Percentiles rank a stretch among this genome's conserved stretches.
Conservation (phyloP, 192 early-diverging fungal genomes). For the Podila verticillata region DNA sequence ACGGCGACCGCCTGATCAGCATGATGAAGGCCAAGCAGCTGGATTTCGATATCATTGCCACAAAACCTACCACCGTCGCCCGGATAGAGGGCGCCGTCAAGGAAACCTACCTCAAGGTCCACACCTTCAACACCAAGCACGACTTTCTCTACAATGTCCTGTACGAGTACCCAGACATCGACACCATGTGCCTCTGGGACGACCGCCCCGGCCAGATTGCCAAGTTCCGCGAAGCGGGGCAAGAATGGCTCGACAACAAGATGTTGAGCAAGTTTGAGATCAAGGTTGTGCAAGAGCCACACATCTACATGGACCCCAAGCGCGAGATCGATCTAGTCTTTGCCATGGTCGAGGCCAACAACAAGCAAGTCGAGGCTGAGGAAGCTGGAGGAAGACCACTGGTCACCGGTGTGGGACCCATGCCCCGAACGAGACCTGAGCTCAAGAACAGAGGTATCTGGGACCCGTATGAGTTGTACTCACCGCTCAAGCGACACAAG, state of each 20-base stretch:
- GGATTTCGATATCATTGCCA: slow-evolving; percentile 63
- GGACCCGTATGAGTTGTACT: slow-evolving; percentile 42
- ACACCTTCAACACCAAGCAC: slow-evolving; percentile 71
- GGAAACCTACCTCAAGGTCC: slow-evolving; percentile 41
- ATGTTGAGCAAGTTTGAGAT: slow-evolving; percentile 36
- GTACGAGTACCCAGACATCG: slow-evolving; percentile 57
- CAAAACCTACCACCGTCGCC: slow-evolving; percentile 54
- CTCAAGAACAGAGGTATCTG: slow-evolving; percentile 22
- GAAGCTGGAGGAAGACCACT: slow-evolving; percentile 17
- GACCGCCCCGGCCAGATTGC: slow-evolving; percentile 60
- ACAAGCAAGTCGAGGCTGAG: slow-evolving; percentile 35
- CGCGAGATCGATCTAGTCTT: slow-evolving; percentile 33
- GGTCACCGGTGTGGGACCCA: slow-evolving; percentile 24
- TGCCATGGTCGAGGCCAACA: slow-evolving; percentile 40
- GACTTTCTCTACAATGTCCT: slow-evolving; percentile 63
- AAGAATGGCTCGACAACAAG: slow-evolving; percentile 39
- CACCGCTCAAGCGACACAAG: slow-evolving; percentile 23
- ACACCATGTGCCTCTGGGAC: slow-evolving; percentile 64
- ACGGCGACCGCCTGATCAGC: slow-evolving; percentile 50
- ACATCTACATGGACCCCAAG: slow-evolving; percentile 36
- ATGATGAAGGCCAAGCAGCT: slow-evolving; percentile 51
- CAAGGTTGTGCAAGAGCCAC: slow-evolving; percentile 28
- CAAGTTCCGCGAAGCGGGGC: slow-evolving; percentile 34
- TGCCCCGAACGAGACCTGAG: slow-evolving; percentile 34
- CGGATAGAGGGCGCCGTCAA: not conserved